These are phyloP conservation scores for Globisporangium sylvaticum DNA, from an alignment of 352 stramenopile species.

Conservation along the genomic window DNA sequence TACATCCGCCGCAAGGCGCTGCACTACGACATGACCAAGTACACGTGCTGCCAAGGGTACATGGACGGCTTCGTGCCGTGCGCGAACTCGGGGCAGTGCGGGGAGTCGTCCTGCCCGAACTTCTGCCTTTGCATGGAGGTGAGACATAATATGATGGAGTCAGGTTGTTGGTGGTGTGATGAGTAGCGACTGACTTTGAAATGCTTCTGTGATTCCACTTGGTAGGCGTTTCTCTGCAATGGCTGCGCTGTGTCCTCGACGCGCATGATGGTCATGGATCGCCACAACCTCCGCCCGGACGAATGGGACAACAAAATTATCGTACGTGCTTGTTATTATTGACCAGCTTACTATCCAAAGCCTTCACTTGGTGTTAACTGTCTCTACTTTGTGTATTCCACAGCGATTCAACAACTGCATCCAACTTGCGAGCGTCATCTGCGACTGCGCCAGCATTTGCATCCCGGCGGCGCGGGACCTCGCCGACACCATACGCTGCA, in stretches of 20 bases:
- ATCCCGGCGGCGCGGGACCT: conserved; percentile 59
- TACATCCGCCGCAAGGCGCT: conserved; percentile 89
- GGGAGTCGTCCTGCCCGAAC: conserved; percentile 85
- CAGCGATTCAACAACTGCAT: conserved; percentile 93
- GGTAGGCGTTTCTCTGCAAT: conserved; percentile 78
- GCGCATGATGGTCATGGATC: conserved; percentile 89
- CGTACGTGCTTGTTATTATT: conserved; percentile 28
- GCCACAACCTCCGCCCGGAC: conserved; percentile 87
- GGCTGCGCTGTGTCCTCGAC: conserved; percentile 89
- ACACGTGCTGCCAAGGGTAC: conserved; percentile 92
- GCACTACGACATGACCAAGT: conserved; percentile 91
- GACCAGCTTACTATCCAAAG: too few species aligned
- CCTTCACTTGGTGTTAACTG: background rate
- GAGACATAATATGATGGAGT: background rate
- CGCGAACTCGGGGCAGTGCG: conserved; percentile 74
- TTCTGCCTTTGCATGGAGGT: conserved; percentile 90
- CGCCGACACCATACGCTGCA: conserved; percentile 81
- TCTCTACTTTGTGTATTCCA: background rate
- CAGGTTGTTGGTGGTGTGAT: background rate
- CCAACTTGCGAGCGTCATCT: conserved; percentile 70
- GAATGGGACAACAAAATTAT: conserved; percentile 94
- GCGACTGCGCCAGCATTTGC: conserved; percentile 73
- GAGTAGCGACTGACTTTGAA: background rate
- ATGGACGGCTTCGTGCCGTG: conserved; percentile 89
- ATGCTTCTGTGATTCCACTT: background rate